Evolutionary conservation across 1,284 basidiomycete genomes (phyloP).

Genomic region (Microbotryum silenes-acaulis): DNA sequence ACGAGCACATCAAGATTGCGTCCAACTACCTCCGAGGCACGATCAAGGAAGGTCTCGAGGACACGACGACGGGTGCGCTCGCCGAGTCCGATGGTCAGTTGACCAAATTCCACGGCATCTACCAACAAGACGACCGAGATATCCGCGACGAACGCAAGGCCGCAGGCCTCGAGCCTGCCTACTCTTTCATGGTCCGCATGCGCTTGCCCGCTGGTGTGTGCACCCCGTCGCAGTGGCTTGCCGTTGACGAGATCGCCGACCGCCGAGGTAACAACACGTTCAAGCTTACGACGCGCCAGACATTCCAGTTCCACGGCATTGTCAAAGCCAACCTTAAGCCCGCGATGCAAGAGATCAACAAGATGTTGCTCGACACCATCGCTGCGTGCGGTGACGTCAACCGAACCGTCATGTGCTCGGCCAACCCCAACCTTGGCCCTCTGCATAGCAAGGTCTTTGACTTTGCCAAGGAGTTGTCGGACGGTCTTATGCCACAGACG

Average conservation of each 20-base stretch:
- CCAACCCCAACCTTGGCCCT: constrained; percentile 77
- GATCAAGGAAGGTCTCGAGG: constrained; percentile 79
- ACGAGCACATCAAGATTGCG: constrained; percentile 99
- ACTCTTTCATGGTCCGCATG: constrained; percentile 97
- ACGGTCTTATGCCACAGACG: constrained; percentile 80
- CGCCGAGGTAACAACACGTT: constrained; percentile 90
- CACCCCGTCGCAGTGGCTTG: constrained; percentile 82
- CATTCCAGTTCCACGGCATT: constrained; percentile 99
- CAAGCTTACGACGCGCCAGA: constrained; percentile 95
- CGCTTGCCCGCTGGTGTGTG: constrained; percentile 95
- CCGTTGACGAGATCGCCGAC: constrained; percentile 91
- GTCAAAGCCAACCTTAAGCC: constrained; percentile 94
- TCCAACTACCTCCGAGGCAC: constrained; percentile 91
- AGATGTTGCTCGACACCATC: constrained; percentile 83
- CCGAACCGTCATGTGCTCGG: constrained; percentile 73
- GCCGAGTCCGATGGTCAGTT: constrained; percentile 85
- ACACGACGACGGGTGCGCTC: constrained; percentile 79
- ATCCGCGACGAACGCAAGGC: constrained; percentile 92
- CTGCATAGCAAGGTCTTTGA: constrained; percentile 78
- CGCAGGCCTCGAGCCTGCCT: constrained; percentile 91
- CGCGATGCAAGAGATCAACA: constrained; percentile 94
- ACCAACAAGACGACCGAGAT: constrained; percentile 76
- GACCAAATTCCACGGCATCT: constrained; percentile 81
- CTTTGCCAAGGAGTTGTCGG: constrained; percentile 78
- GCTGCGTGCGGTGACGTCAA: constrained; percentile 99